Evolutionary conservation across 2,329 filamentous ascomycete genomes (phyloP), one percentile per base, ranked within the genome.

Genomic region (Xylariaceae sp.): DNA sequence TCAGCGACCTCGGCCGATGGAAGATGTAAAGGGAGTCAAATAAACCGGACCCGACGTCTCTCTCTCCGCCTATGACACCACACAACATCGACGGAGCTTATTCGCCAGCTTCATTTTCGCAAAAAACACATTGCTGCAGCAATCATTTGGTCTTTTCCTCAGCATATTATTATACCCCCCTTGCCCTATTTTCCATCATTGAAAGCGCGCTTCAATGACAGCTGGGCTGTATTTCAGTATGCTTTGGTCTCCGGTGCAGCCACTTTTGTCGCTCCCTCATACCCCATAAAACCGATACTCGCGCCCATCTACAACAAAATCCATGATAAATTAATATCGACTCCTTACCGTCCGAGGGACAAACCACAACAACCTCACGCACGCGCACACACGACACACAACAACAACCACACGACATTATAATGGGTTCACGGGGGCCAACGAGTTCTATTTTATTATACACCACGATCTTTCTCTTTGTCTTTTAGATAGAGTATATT

Each of bases 221-320:
- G 47, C 67, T 34, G 59, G 59, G 35, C 61, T 57, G 6, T 59
- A 55, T 30, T 39, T 59, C 37, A 65, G 67, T 65, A 69, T 55
- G 64, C 66, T 53, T 61, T 67, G 45, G 23, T 30, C 23, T 30
- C 23, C 23, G 68, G 64, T n/a, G 66, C 64, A 55, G 67, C 67
- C 23, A 30, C 23, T 30, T 30, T 30, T 60, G 68, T 11, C 49
- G 65, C 61, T 65, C 67, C 11, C 66, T 69, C 50, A 69, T 67
- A 10, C 48, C 64, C 65, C 60, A 30, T 5, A 30, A 30, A 30
- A 66, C 66, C 58, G 52, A 67, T 53, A 30, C 60, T 67, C 11
- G 67, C 66, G 23, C 67, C 67, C 53, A 64, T 68, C 48, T 66
- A 68, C 34, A 67, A 67, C 49, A 30, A 30, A 30, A 30, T 30